phyloP scores from a whole-genome alignment of 1,284 basidiomycete genomes.

The Chalciporus sp. region DNA sequence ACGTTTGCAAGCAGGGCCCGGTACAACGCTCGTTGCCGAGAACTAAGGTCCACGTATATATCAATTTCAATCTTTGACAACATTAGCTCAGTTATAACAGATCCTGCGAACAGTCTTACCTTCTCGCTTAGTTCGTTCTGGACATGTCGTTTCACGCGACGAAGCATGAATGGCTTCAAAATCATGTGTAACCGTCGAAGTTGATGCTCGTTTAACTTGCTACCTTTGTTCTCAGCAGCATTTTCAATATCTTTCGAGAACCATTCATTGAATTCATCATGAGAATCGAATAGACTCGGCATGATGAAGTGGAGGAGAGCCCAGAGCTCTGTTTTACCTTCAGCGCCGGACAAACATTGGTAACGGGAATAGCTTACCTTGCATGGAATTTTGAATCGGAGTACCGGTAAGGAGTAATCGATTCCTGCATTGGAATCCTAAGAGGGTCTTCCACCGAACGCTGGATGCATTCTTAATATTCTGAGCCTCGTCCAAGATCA shows the following conservation, averaged over 20 bases:
- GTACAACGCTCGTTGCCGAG: slow-evolving; percentile 93
- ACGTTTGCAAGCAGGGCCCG: slow-evolving; percentile 90
- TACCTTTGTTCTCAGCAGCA: slow-evolving; percentile 88
- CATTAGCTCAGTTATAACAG: slow-evolving; percentile 3
- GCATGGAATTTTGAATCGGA: slow-evolving; percentile 99
- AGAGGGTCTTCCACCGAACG: slow-evolving; percentile 96
- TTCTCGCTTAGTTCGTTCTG: slow-evolving; percentile 99
- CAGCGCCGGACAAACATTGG: slow-evolving; percentile 7
- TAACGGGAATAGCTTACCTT: slow-evolving; percentile 60
- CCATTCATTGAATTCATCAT: slow-evolving; percentile 99
- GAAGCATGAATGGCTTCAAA: slow-evolving; percentile 98
- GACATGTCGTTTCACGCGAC: slow-evolving; percentile 97
- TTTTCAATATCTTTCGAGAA: slow-evolving; percentile 99
- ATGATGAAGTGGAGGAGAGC: slow-evolving; percentile 99
- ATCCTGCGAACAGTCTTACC: slow-evolving; percentile 44
- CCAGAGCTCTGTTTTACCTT: slow-evolving; percentile 82
- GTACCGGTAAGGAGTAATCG: slow-evolving; percentile 95
- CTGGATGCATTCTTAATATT: slow-evolving; percentile 99
- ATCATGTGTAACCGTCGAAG: slow-evolving; percentile 98
- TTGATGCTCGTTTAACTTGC: slow-evolving; percentile 94
- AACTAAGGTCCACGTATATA: slow-evolving; percentile 92
- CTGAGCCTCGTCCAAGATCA: slow-evolving; percentile 99
- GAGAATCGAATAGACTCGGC: slow-evolving; percentile 98
- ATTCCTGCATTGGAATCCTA: slow-evolving; percentile 97
- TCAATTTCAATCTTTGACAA: slow-evolving; percentile 88